These are phyloP conservation scores for Skeletonema menzelii DNA, from an alignment of 108 stramenopile species.

Conservation along the genomic window DNA sequence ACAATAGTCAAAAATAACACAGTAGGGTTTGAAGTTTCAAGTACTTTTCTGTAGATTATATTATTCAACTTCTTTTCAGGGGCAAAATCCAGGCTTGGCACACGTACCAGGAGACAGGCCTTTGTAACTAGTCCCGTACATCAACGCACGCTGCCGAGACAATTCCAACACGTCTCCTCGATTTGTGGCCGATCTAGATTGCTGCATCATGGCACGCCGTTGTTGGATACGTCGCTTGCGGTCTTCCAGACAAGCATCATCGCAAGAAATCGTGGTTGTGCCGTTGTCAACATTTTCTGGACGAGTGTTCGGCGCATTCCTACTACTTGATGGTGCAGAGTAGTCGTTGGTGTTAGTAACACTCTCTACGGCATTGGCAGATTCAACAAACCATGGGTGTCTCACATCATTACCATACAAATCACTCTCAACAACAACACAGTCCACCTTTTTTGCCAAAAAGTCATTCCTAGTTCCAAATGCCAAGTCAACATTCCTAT, in stretches of 20 bases:
- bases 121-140: constrained; percentile 41
- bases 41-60: too few species aligned
- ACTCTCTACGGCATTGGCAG: constrained; percentile 15
- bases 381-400: constrained; percentile 10
- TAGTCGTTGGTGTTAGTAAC: not conserved
- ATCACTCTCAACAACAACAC: not conserved
- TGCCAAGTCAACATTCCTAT: not conserved
- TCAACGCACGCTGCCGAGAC: constrained; percentile 39
- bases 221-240: constrained; percentile 20
- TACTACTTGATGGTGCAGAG: not conserved
- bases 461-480: not conserved
- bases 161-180: constrained; percentile 52
- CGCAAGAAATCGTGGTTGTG: constrained; percentile 6
- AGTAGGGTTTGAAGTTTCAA: not conserved
- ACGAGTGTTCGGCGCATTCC: not conserved
- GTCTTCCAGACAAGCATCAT: constrained; percentile 32
- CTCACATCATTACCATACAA: not conserved
- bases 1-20: not conserved
- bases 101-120: constrained; percentile 29
- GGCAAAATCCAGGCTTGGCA: constrained; percentile 25
- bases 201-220: constrained; percentile 53
- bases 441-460: constrained; percentile 1
- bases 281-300: not conserved
- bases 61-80: not conserved
- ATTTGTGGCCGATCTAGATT: constrained; percentile 47